These are phyloP conservation scores for barrel medic (Medicago truncatula) DNA, from an alignment of 306 rosid genomes.

Conservation along the genomic window DNA sequence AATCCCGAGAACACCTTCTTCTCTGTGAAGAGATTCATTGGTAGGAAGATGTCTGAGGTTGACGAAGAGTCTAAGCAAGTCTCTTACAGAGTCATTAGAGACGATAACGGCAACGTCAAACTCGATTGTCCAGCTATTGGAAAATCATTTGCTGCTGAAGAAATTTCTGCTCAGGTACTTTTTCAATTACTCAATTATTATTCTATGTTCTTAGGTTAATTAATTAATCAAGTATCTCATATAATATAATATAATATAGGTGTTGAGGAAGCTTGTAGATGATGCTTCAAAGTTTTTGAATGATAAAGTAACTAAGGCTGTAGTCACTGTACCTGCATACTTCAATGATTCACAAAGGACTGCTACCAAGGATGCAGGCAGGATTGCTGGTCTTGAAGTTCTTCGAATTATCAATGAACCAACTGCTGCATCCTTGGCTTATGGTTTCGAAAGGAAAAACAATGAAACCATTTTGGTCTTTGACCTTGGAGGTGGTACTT, in stretches of 20 bases:
- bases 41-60: constrained; percentile 90
- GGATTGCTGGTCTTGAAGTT: constrained; percentile 96
- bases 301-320: constrained; percentile 96
- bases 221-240: not conserved
- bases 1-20: constrained; percentile 91
- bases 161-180: constrained; percentile 88
- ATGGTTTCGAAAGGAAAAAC: constrained; percentile 93
- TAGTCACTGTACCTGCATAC: constrained; percentile 97
- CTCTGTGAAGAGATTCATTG: constrained; percentile 90
- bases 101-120: constrained; percentile 85
- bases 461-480: constrained; percentile 94
- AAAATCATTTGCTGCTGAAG: constrained; percentile 84
- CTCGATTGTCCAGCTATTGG: constrained; percentile 88
- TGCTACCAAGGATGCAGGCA: constrained; percentile 98
- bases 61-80: constrained; percentile 93
- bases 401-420: constrained; percentile 96
- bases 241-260: constrained; percentile 40
- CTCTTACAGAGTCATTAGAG: constrained; percentile 76
- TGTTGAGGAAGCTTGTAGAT: constrained; percentile 94
- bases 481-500: constrained; percentile 99
- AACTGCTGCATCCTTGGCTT: constrained; percentile 95
- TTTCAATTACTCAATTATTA: not conserved
- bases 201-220: not conserved
- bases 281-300: constrained; percentile 96
- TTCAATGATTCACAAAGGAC: constrained; percentile 99